Base-by-base conservation (phyloP, 108 stramenopile species). In the Pseudonitzschia pungens region DNA sequence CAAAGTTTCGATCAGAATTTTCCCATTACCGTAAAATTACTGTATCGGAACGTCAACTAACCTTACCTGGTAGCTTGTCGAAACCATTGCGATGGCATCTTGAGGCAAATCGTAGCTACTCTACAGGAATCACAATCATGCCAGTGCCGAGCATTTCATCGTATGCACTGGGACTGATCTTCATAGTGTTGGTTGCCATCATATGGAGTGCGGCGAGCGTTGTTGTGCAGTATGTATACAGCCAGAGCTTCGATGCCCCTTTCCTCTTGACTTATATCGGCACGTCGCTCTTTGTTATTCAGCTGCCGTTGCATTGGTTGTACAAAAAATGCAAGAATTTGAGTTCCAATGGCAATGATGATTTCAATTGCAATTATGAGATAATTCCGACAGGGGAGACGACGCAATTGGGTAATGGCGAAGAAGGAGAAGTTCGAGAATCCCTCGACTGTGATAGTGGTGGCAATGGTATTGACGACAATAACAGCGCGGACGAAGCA, bases 181-280 rank as follows among this genome's bases (percentile, higher is more conserved):
- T 96, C 81, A 92, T 97, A 41, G 54, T 93, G 16, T 60, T 86
- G 1, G 92, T 95, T 3, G 88, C 91, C 15, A 9, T 95, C 15
- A 88, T 96, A 20, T 98, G 97, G 97, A 83, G 92, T 10, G 73
- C 77, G 16, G 88, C 94, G 12, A 86, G 84, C 48, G 85, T 98
- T 36, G 67, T 97, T n/a, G 90, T 95, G 55, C 96, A 97, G 71
- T 82, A 86, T 68, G 53, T 98, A 22, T 92, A 95, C 77, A 73
- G 52, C 3, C 81, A 94, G 29, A 36, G 75, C 26, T 98, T 94
- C 72, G 81, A 96, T 64, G 85, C 90, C 41, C 96, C 97, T 9
- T 97, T 97, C 83, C 65, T 96, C 10, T 80, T 98, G 55, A 94
- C 96, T 6, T 98, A 97, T 78, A 90, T 97, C 60, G 91, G 93